Evolutionary conservation across 305 asterid species (phyloP).

Genomic region (Fraxinus platypoda): DNA sequence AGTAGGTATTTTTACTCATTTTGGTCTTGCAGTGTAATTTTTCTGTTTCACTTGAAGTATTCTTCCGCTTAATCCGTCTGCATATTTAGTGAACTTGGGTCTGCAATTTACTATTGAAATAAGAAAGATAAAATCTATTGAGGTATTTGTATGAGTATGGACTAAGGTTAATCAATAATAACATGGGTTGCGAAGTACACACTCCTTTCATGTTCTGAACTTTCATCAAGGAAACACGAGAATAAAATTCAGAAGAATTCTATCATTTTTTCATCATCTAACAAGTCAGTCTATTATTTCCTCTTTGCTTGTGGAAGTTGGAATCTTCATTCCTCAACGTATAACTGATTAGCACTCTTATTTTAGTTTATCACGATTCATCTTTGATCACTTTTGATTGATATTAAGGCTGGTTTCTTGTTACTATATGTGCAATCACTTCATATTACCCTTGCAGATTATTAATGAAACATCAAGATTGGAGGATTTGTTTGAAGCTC

Average conservation of each 20-base stretch:
- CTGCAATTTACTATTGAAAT: not conserved
- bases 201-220: not conserved
- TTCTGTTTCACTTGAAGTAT: not conserved
- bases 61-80: not conserved
- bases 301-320: conserved; percentile 18
- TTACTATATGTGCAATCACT: not conserved
- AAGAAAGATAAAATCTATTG: not conserved
- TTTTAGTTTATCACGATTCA: not conserved
- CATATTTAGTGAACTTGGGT: not conserved
- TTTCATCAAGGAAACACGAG: not conserved
- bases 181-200: conserved; percentile 10
- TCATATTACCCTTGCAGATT: conserved; percentile 53
- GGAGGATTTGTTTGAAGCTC: conserved; percentile 69
- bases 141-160: not conserved
- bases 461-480: conserved; percentile 50
- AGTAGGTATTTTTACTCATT: not conserved
- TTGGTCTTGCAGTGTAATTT: not conserved
- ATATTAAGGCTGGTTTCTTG: not conserved
- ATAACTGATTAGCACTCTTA: not conserved
- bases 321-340: not conserved
- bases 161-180: not conserved
- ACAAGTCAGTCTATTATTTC: conserved; percentile 4
- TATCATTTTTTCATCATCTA: not conserved
- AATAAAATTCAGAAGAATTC: conserved; percentile 6
- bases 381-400: not conserved